Evolutionary conservation across 345 rosid species (phyloP), one percentile per base, ranked within the genome.

Genomic region (Brassica cretica): DNA sequence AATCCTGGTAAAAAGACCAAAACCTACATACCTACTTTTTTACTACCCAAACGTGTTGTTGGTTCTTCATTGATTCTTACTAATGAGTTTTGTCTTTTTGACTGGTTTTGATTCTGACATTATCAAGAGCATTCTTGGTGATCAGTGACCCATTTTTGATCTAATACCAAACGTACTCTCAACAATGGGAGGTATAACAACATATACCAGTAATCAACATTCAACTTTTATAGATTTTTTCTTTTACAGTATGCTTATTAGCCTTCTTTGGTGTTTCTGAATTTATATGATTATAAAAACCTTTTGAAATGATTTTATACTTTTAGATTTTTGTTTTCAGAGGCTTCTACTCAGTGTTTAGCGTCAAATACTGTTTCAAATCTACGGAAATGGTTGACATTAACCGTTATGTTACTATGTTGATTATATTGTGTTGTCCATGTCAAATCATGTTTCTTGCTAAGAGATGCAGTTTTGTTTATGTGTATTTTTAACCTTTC

Each of bases 1-100:
- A 89, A 89, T 73, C 84, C 90, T 59, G 91, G 95, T 90, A 68
- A 77, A 30, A 4, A 5, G 5, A 30, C 10, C 5, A 4, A 24
- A 2, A 24, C 21, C 63, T 2, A 15, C 4, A 1, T 30, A 30
- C 33, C 6, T 5, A 30, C 24, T 0, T 30, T 30, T 30, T 4
- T 30, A 2, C 24, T 7, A 46, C 7, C 33, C 35, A 21, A 32
- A 0, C 9, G 24, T 8, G 66, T 29, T 6, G 33, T 29, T 27
- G 29, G 55, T 53, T 77, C 8, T 51, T 77, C 25, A 59, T 60
- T 7, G 19, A 15, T 76, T 27, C 3, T 3, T 27, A 5, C 37
- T 55, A 58, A 37, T 44, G 8, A 29, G 24, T 56, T 8, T 32
- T 41, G 1, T 68, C 33, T 4, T 25, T 39, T 29, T 4, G 6